These are phyloP conservation scores for Avena atlantica DNA, from an alignment of 176 grass and related monocot species.

Conservation along the genomic window DNA sequence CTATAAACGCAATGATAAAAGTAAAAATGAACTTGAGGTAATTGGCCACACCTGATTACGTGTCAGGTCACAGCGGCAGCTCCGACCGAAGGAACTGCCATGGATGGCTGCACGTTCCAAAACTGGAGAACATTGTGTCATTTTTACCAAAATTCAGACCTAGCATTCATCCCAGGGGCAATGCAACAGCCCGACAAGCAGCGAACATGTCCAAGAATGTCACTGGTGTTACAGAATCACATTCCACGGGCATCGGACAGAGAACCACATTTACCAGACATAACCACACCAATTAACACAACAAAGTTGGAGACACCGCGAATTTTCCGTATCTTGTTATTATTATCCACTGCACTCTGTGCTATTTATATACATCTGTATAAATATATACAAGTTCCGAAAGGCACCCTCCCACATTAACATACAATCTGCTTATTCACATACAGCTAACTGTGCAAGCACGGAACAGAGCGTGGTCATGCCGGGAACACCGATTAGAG, in stretches of 20 bases:
- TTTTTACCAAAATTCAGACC: no score
- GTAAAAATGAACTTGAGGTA: no score
- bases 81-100: no score
- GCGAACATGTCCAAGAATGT: not conserved
- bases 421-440: slow-evolving; percentile 42
- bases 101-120: no score
- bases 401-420: not conserved
- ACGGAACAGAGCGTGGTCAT: not conserved
- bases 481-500: slow-evolving; percentile 24
- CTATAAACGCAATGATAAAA: no score
- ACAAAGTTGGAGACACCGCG: not conserved
- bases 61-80: no score
- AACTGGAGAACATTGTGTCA: no score
- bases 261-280: not conserved
- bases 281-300: not conserved
- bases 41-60: no score
- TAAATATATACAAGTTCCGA: not conserved
- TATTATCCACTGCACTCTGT: not conserved
- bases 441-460: not conserved
- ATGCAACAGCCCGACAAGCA: not conserved
- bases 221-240: not conserved
- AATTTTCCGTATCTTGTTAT: not conserved
- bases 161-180: no score
- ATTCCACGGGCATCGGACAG: not conserved
- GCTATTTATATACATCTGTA: slow-evolving; percentile 60